Evolutionary conservation across 805 yeast species (phyloP).

Genomic region (Gaillardinia entomophila): DNA sequence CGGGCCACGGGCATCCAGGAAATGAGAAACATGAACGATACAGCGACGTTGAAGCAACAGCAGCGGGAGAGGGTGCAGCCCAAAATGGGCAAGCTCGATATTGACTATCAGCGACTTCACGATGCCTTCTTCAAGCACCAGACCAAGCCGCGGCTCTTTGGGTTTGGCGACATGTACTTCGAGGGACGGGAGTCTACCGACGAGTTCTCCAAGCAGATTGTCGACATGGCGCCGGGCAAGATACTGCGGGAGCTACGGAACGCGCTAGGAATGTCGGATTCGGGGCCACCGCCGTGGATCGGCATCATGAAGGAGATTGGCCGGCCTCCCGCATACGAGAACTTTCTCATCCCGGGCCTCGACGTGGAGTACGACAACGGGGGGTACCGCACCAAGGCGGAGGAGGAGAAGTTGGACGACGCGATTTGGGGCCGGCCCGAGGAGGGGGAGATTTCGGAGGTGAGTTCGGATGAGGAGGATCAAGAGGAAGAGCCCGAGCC

Average conservation of each 20-base stretch:
- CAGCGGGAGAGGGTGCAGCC: constrained; percentile 86
- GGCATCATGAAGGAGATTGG: constrained; percentile 63
- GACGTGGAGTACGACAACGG: constrained; percentile 30
- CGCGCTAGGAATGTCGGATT: constrained; percentile 63
- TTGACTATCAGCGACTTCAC: constrained; percentile 75
- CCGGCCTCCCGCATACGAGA: constrained; percentile 77
- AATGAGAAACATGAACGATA: constrained; percentile 69
- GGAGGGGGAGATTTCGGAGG: constrained; percentile 12
- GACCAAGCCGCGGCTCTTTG: constrained; percentile 60
- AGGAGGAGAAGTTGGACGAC: neutral
- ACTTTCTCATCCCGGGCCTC: constrained; percentile 49
- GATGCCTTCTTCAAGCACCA: constrained; percentile 86
- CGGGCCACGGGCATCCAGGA: constrained; percentile 79
- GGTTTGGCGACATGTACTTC: constrained; percentile 71
- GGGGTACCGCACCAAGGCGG: constrained; percentile 18
- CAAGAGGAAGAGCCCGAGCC: constrained; percentile 2
- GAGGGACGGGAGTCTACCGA: constrained; percentile 63
- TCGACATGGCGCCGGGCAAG: constrained; percentile 57
- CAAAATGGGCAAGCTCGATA: constrained; percentile 76
- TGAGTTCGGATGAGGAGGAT: constrained; percentile 5
- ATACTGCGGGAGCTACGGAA: constrained; percentile 54
- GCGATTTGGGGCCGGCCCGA: constrained; percentile 9
- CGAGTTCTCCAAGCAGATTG: constrained; percentile 28
- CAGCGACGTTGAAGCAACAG: constrained; percentile 58
- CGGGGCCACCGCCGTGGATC: constrained; percentile 74